These are phyloP conservation scores for Boletellus emodensis DNA, from an alignment of 768 basidiomycete species.

Conservation along the genomic window DNA sequence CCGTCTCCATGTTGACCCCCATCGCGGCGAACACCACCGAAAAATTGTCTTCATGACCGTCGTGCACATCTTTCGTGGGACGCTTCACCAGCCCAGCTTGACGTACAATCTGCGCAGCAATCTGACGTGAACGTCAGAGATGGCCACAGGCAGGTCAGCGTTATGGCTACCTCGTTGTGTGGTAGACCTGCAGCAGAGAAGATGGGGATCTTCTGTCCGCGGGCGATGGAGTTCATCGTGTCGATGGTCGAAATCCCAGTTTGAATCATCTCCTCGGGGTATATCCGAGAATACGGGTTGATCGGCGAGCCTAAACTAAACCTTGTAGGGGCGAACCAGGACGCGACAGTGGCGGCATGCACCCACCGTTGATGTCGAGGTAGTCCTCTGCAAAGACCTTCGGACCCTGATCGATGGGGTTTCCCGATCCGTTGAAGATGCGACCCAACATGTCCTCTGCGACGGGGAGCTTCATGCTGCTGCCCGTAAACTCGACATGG, in stretches of 20 bases:
- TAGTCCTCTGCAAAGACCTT: conserved; percentile 99
- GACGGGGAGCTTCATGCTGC: conserved; percentile 98
- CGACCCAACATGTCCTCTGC: conserved; percentile 99
- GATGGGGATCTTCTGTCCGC: conserved; percentile 99
- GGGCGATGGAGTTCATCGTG: conserved; percentile 97
- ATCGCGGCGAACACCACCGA: conserved; percentile 99
- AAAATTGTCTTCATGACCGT: conserved; percentile 99
- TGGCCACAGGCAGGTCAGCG: conserved; percentile 17
- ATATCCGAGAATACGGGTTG: conserved; percentile 96
- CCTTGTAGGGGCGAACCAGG: conserved; percentile 10
- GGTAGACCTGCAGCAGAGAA: conserved; percentile 99
- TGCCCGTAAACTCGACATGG: conserved; percentile 96
- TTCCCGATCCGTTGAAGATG: conserved; percentile 98
- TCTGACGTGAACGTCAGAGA: conserved; percentile 47
- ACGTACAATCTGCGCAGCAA: conserved; percentile 99
- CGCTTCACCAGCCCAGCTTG: conserved; percentile 97
- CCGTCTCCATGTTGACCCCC: conserved; percentile 99
- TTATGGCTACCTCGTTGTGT: conserved; percentile 80
- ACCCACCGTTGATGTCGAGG: conserved; percentile 94
- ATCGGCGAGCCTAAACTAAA: conserved; percentile 80
- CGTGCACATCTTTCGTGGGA: conserved; percentile 95
- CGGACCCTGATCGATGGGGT: conserved; percentile 97
- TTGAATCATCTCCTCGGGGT: conserved; percentile 99
- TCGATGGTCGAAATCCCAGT: conserved; percentile 99
- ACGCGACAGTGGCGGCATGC: not conserved